Conservation (phyloP, 2,329 filamentous ascomycete species). For the Nothophoma quercina region DNA sequence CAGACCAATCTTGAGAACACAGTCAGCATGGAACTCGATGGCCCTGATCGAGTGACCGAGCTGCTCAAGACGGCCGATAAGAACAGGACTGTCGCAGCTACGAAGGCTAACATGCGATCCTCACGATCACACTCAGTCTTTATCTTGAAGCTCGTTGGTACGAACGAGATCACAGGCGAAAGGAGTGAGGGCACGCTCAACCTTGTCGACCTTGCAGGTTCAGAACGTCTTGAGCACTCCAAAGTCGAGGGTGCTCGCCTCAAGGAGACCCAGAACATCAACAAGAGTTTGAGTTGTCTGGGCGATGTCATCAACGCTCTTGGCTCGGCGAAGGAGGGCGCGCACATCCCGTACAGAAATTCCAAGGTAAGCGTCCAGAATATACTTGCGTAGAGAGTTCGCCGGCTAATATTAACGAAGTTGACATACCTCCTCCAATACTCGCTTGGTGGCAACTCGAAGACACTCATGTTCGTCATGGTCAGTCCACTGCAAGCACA, state of each 20-base stretch:
- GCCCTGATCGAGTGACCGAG: conserved; percentile 77
- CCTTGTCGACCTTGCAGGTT: conserved; percentile 92
- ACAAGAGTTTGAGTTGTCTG: conserved; percentile 88
- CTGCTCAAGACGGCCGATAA: conserved; percentile 82
- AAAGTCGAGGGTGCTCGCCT: conserved; percentile 85
- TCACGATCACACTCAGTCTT: conserved; percentile 97
- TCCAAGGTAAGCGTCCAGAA: conserved; percentile 71
- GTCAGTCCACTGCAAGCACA: conserved; percentile 90
- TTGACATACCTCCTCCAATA: conserved; percentile 95
- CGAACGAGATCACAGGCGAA: conserved; percentile 79
- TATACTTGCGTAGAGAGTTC: no score
- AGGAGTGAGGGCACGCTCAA: conserved; percentile 93
- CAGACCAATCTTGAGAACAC: conserved; percentile 84
- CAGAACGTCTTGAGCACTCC: conserved; percentile 87
- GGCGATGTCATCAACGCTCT: conserved; percentile 94
- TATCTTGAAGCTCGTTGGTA: conserved; percentile 74
- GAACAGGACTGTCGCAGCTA: conserved; percentile 92
- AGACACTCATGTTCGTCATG: conserved; percentile 99
- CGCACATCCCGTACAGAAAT: conserved; percentile 92
- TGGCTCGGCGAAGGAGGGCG: conserved; percentile 78
- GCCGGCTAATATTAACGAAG: conserved; percentile 48
- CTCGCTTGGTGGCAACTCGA: conserved; percentile 91
- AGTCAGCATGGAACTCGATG: conserved; percentile 78
- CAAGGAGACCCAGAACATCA: conserved; percentile 97
- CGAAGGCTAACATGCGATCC: conserved; percentile 95